Evolutionary conservation across 345 rosid genomes (phyloP), one percentile per base, ranked within the genome.

Genomic region (Pseudoturritis turrita): DNA sequence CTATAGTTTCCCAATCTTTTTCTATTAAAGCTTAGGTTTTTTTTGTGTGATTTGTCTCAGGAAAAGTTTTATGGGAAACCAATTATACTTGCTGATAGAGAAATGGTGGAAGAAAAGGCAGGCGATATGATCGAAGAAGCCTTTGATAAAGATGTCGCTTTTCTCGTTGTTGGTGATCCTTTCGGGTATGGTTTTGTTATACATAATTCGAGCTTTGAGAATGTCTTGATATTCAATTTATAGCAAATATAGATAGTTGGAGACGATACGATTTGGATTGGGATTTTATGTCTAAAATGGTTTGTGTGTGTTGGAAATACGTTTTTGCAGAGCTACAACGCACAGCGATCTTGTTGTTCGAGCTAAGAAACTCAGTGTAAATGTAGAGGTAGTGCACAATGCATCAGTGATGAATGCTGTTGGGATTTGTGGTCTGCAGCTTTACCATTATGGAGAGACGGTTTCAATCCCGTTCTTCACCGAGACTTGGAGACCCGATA

Each of bases 161-260:
- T 94, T 40, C 97, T 94, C 26, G 97, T 94, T 70, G 97, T 94
- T 25, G 97, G 98, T 1, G 97, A 94, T 68, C 98, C 98, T 71
- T 94, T 91, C 19, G 97, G 98, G 96, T 90, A 78, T 23, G 44
- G 7, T 35, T 28, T 29, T 63, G 18, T 28, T 4, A 5, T 49
- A 51, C 47, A 7, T 18, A 26, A 18, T 49, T 39, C 36, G 1
- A 36, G 41, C 51, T 70, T 47, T 58, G 14, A 13, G 40, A 25
- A 2, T 47, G 5, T 53, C 63, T 23, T 22, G 31, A 13, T 28
- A 19, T 21, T 14, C 45, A 2, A 39, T 12, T 52, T 26, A 15
- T 37, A 23, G 8, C 50, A 19, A 23, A 53, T 12, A 1, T 29
- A 41, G 63, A 14, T 49, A 50, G 54, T 43, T 43, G 17, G 22